Conservation (phyloP, 2,329 filamentous ascomycete species). For the Venturia asperata region DNA sequence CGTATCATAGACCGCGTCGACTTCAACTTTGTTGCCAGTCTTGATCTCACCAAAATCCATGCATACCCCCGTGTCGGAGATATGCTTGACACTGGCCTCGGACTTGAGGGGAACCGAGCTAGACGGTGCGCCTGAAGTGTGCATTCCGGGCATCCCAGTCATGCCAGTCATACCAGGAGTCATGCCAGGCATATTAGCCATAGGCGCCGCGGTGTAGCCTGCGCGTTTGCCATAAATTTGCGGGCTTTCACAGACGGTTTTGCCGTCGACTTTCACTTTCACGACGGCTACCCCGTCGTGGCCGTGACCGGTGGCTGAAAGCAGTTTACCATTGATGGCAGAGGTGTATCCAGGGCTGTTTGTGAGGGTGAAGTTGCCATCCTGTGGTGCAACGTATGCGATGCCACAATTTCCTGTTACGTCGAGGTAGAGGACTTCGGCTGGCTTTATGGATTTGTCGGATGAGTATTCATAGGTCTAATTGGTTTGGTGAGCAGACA, state of each 20-base stretch:
- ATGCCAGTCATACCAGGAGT: not conserved
- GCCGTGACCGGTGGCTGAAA: conserved; percentile 14
- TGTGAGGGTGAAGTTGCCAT: conserved; percentile 6
- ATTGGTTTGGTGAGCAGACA: not conserved
- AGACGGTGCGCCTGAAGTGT: not conserved
- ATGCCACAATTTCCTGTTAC: conserved; percentile 13
- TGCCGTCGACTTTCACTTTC: not conserved
- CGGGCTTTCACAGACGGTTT: conserved; percentile 2
- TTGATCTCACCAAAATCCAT: conserved; percentile 10
- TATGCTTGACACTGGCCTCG: conserved; percentile 11
- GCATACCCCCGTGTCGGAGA: conserved; percentile 5
- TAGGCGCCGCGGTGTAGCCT: not conserved
- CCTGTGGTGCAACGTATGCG: not conserved
- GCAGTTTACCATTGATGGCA: conserved; percentile 1
- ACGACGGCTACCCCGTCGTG: conserved; percentile 10
- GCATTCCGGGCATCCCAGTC: not conserved
- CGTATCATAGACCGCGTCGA: conserved; percentile 13
- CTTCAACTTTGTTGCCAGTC: not conserved
- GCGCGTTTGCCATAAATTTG: not conserved
- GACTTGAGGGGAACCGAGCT: not conserved
- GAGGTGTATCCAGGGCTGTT: not conserved
- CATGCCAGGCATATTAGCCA: not conserved
- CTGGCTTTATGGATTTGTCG: conserved; percentile 6
- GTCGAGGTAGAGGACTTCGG: conserved; percentile 10
- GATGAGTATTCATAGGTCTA: conserved; percentile 14